These are phyloP conservation scores for Tremellales sp. DNA, from an alignment of 1,284 basidiomycete genomes.

Conservation along the genomic window DNA sequence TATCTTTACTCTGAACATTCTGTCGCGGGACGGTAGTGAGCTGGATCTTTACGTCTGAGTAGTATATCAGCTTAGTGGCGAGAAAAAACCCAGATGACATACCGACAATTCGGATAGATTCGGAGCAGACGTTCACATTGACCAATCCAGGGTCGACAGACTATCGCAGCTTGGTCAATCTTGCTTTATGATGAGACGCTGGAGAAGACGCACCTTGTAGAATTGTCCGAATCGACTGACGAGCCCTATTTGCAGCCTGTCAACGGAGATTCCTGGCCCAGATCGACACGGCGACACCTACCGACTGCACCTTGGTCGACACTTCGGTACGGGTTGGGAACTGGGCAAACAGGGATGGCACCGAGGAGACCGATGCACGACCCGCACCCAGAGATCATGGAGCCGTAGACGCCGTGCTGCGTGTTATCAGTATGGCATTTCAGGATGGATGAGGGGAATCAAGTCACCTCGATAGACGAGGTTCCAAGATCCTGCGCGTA, in stretches of 20 bases:
- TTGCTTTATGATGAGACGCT: neutral
- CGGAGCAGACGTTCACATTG: conserved; percentile 89
- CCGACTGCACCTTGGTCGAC: conserved; percentile 29
- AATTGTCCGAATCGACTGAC: conserved; percentile 89
- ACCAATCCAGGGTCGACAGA: conserved; percentile 89
- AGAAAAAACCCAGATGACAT: conserved; percentile 10
- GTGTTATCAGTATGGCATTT: conserved; percentile 47
- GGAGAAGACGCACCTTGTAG: conserved; percentile 58
- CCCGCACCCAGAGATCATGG: conserved; percentile 61
- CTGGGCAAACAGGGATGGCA: conserved; percentile 80
- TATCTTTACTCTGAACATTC: conserved; percentile 67
- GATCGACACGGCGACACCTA: conserved; percentile 52
- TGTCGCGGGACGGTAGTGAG: conserved; percentile 82
- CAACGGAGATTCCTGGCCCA: too few species aligned
- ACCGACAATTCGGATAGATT: conserved; percentile 64
- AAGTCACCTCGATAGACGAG: conserved; percentile 49
- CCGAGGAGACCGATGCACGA: conserved; percentile 56
- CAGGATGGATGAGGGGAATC: neutral
- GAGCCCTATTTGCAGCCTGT: too few species aligned
- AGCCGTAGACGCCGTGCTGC: conserved; percentile 82
- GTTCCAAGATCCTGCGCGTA: conserved; percentile 84
- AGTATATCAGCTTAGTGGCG: neutral
- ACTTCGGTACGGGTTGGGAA: conserved; percentile 54
- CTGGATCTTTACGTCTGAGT: conserved; percentile 82
- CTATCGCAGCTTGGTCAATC: conserved; percentile 9